Conservation (phyloP, 495 filamentous ascomycete species). For the Penicillium ochrochloron region DNA sequence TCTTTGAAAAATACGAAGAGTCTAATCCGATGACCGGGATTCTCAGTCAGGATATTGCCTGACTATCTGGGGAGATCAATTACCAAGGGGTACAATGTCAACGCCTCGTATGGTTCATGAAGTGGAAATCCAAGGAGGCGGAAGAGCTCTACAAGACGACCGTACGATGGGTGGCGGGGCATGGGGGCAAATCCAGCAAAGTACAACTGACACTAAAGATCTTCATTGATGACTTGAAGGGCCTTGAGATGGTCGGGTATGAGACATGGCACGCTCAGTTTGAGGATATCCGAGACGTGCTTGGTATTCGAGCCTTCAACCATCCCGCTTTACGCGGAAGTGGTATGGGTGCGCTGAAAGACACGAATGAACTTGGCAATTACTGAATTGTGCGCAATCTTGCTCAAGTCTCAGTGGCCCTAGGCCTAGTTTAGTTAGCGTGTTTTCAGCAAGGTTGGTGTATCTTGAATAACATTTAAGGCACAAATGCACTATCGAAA, state of each 20-base stretch:
- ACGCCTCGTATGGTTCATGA: constrained; percentile 15
- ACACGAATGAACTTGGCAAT: neutral
- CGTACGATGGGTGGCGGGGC: neutral
- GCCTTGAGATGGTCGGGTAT: constrained; percentile 14
- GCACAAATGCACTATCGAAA: neutral
- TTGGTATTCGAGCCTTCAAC: neutral
- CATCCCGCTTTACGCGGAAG: too few species aligned
- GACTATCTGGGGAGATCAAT: constrained; percentile 10
- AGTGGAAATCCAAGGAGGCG: constrained; percentile 12
- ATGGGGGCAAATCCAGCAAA: neutral
- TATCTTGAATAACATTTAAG: neutral
- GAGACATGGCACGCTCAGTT: constrained; percentile 17
- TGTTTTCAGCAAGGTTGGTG: neutral
- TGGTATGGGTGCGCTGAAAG: too few species aligned
- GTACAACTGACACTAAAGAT: constrained; percentile 1
- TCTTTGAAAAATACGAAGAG: neutral
- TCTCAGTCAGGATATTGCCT: constrained; percentile 8
- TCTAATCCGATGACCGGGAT: constrained; percentile 4
- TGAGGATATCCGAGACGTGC: constrained; percentile 6
- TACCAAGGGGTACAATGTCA: constrained; percentile 13
- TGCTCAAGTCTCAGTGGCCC: constrained; percentile 26
- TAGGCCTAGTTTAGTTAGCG: neutral
- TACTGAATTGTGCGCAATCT: constrained; percentile 29
- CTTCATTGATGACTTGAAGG: constrained; percentile 13
- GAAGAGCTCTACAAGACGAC: constrained; percentile 8